Conservation (phyloP, 1,284 basidiomycete genomes). For the Trichosporon sp. region DNA sequence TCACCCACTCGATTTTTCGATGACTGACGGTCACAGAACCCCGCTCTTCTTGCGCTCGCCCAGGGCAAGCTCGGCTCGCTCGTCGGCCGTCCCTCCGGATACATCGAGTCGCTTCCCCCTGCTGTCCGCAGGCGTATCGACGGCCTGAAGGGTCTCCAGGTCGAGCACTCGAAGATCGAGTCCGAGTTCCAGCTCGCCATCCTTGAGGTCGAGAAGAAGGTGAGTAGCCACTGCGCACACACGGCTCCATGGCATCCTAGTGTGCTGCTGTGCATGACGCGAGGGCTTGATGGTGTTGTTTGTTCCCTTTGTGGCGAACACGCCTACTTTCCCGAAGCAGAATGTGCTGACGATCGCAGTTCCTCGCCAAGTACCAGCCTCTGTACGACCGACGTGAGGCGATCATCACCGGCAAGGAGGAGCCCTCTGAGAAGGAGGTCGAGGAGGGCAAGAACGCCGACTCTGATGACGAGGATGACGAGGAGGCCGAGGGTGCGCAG, state of each 20-base stretch:
- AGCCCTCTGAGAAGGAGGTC: constrained; percentile 78
- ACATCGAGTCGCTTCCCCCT: constrained; percentile 77
- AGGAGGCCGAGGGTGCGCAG: constrained; percentile 50
- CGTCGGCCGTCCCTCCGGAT: constrained; percentile 75
- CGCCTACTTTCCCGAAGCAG: neutral
- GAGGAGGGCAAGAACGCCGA: constrained; percentile 68
- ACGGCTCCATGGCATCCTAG: neutral
- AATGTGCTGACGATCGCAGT: constrained; percentile 55
- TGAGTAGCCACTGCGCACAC: constrained; percentile 42
- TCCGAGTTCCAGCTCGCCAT: constrained; percentile 95
- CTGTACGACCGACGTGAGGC: constrained; percentile 80
- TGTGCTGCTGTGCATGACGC: constrained; percentile 10
- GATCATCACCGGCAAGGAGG: constrained; percentile 73
- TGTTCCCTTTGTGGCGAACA: constrained; percentile 12
- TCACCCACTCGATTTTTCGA: neutral
- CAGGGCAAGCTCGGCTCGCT: constrained; percentile 64
- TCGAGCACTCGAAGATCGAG: constrained; percentile 87
- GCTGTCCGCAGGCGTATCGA: constrained; percentile 81
- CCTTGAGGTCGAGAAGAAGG: constrained; percentile 94
- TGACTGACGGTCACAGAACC: constrained; percentile 45
- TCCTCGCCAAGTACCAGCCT: constrained; percentile 76
- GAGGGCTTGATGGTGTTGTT: constrained; percentile 12
- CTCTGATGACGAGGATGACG: constrained; percentile 54
- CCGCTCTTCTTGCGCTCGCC: constrained; percentile 58
- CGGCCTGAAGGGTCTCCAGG: constrained; percentile 90